These are phyloP conservation scores for Eragrostis curvula DNA, from an alignment of 176 grass and related monocot species.

Conservation along the genomic window DNA sequence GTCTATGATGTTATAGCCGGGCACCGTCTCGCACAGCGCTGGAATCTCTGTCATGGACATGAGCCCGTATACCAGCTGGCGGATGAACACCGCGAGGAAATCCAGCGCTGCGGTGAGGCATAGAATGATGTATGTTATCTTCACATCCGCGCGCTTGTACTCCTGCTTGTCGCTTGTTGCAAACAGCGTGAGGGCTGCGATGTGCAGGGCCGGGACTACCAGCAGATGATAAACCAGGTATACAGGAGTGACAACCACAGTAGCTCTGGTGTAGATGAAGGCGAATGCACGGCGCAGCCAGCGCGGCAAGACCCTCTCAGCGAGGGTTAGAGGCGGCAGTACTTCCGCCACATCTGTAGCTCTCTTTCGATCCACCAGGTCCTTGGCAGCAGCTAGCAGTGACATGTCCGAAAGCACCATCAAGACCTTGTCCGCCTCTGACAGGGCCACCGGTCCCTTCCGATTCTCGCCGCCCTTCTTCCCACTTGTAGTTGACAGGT, in stretches of 20 bases:
- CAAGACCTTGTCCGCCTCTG: neutral
- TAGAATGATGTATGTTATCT: neutral
- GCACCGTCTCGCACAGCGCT: neutral
- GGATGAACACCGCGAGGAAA: neutral
- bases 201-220: neutral
- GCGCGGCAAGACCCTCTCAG: neutral
- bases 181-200: neutral
- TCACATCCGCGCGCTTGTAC: neutral
- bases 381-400: neutral
- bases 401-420: neutral
- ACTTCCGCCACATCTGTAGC: neutral
- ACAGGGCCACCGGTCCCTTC: neutral
- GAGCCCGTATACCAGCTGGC: accelerated
- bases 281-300: neutral
- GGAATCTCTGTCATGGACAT: accelerated
- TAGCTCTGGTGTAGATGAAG: neutral
- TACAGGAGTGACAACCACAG: neutral
- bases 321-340: neutral
- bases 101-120: conserved; percentile 13
- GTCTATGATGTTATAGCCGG: neutral
- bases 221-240: neutral
- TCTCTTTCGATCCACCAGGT: neutral
- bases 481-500: too few species aligned
- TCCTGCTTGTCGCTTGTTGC: neutral
- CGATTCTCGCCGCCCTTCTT: too few species aligned